Percentiles rank a stretch among this genome's conserved stretches.
Conservation (phyloP, 176 grass and related monocot genomes). For the Hordeum marinum region DNA sequence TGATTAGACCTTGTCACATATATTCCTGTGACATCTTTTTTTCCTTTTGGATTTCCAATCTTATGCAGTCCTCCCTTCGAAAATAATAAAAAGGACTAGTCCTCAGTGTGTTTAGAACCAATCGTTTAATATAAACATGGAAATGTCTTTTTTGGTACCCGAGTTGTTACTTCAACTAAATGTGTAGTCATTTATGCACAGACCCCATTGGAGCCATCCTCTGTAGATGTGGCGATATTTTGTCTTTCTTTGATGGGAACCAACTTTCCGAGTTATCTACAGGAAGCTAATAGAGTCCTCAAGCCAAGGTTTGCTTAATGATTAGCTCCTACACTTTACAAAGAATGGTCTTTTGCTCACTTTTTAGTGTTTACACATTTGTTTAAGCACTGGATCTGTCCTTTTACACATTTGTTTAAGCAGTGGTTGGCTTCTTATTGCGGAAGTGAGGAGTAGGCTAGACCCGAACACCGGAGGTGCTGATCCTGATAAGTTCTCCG, state of each 20-base stretch:
- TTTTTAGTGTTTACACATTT: constrained; percentile 12
- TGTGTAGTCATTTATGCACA: constrained; percentile 32
- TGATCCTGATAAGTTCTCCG: constrained; percentile 74
- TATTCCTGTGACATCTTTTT: neutral
- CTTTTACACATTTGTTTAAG: constrained; percentile 24
- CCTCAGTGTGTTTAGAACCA: neutral
- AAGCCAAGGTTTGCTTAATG: constrained; percentile 62
- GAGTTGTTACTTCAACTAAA: constrained; percentile 20
- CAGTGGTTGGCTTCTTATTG: constrained; percentile 96
- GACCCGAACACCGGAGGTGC: constrained; percentile 86
- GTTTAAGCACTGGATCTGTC: constrained; percentile 44
- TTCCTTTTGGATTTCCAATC: neutral
- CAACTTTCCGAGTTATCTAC: constrained; percentile 72
- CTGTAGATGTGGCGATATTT: constrained; percentile 90
- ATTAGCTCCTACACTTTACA: constrained; percentile 6
- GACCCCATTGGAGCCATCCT: constrained; percentile 75
- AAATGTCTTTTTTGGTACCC: neutral
- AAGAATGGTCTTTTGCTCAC: neutral
- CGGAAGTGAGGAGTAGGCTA: constrained; percentile 93
- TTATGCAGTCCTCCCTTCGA: neutral
- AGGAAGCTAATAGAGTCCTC: constrained; percentile 86
- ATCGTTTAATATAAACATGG: constrained; percentile 1
- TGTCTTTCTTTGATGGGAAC: constrained; percentile 97
- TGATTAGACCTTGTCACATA: neutral
- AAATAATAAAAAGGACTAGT: neutral